Base-by-base conservation (phyloP, 2,329 filamentous ascomycete genomes). In the Cryphonectria radicalis region DNA sequence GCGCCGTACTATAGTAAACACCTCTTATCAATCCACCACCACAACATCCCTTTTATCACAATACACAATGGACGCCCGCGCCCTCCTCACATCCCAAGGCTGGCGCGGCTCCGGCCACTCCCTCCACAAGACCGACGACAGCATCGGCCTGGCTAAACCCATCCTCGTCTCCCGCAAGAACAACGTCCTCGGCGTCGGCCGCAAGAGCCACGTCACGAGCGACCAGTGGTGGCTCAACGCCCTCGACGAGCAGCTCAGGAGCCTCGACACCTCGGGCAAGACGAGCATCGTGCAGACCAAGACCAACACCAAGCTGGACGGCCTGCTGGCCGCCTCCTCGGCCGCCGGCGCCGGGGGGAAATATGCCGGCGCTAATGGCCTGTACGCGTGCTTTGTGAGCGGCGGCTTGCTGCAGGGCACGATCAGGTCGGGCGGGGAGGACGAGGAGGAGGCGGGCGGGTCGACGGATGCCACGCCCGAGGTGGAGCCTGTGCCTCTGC, bases 191-290 rank as follows among this genome's bases (percentile, higher is more conserved):
- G 95, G 95, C 35, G 85, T 98, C 6, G 95, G 95, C 69, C 90
- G 93, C 79, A 94, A 93, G 80, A 85, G 86, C 71, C 87, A 90
- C 74, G 86, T 86, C 73, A 88, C 87, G 32, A 88, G 86, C 76
- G 95, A 98, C 79, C 94, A 97, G 80, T 99, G 96, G 96, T 99
- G 96, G 96, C 87, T 97, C 81, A 92, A 93, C 71, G 96, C 96
- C 14, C 98, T 97, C 76, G 95, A 98, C 81, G 91, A 94, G 79
- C 94, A 95, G 70, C 84, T 98, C 74, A 92, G 96, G 80, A 92
- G 91, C 4, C 86, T 97, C 68, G 92, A 93, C 78, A 90, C 88
- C 1, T 85, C 86, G 35, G 85, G 85, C 74, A 81, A 88, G 75
- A 86, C 89, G 68, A 82, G 84, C 75, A 83, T 89, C 70, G 81